Base-by-base conservation (phyloP, 164 flowering plant species). In the Berberis vulgaris region DNA sequence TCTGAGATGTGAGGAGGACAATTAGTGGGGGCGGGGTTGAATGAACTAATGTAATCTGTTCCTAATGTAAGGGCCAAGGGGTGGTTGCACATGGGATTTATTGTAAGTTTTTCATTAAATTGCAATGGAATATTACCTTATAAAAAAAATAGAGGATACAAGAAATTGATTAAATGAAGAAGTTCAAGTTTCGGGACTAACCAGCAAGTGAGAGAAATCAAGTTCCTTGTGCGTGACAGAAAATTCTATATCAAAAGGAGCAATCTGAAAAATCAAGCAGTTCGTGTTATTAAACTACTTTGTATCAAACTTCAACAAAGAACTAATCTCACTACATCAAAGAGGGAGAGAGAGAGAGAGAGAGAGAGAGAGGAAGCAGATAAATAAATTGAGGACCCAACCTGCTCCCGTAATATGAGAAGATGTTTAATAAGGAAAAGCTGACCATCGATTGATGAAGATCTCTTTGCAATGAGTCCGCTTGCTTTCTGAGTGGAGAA, bases 161-260 rank as follows among this genome's bases (percentile, higher is more conserved):
- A 55, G 4, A 55, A 55, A 26, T 55, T 55, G 6, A 1, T 6
- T 26, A 7, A 56, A 41, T 43, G 7, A 46, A 61, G 45, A 42
- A 43, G 42, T 57, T 41, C 61, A 38, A 61, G 69, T 1, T 58
- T 39, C 41, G 3, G 63, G 59, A 85, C 96, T 77, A 66, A 94
- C 99, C 97, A 91, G 83, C 78, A 89, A 79, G 82, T 95, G 97
- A 57, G 99, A 91, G 84, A 95, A 95, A 78, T 95, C 99, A 54
- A 95, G 96, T 68, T 95, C 99, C 83, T 95, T 91, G 78, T 91
- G 89, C 3, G 89, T 91, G 54, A 83, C 97, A 42, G 97, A 85
- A 73, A 95, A 91, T 79, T 95, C 99, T 63, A 95, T 89, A 71
- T 95, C 97, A 76, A 95, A 95, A 57, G 92, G 96, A 43, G 96